phyloP scores from a whole-genome alignment of 306 rosid species.

The Cucumis hystrix region DNA sequence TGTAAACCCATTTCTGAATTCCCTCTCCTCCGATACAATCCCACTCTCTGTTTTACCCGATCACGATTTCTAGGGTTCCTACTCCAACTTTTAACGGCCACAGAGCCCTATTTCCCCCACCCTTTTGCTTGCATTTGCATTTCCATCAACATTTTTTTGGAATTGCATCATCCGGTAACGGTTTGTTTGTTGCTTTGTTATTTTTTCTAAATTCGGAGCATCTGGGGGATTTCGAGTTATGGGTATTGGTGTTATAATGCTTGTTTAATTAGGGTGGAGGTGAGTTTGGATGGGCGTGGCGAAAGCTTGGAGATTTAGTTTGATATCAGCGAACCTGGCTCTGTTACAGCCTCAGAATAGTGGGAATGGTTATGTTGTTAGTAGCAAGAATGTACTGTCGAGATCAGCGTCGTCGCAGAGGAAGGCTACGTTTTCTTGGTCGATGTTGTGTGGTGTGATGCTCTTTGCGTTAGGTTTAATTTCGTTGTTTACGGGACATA shows the following conservation, averaged over 20 bases:
- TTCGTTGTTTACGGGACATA: slow-evolving; percentile 84
- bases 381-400: slow-evolving; percentile 26
- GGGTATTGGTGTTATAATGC: slow-evolving; percentile 15
- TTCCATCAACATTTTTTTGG: not conserved
- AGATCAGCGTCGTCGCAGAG: slow-evolving; percentile 40
- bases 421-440: slow-evolving; percentile 44
- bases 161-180: not conserved
- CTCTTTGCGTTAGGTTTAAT: slow-evolving; percentile 76
- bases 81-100: not conserved
- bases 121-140: not conserved
- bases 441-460: slow-evolving; percentile 69
- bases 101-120: not conserved
- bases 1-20: not conserved
- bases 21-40: not conserved
- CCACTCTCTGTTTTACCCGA: not conserved
- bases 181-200: not conserved
- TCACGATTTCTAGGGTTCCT: slow-evolving; percentile 7
- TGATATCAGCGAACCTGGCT: slow-evolving; percentile 53
- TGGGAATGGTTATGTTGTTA: slow-evolving; percentile 5
- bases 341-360: slow-evolving; percentile 33
- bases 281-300: slow-evolving; percentile 37
- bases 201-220: not conserved
- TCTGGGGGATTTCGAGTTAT: not conserved
- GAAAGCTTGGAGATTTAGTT: slow-evolving; percentile 42
- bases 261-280: slow-evolving; percentile 5